These are phyloP conservation scores for Porphyrellus cyaneotinctus DNA, from an alignment of 768 basidiomycete genomes.

Conservation along the genomic window DNA sequence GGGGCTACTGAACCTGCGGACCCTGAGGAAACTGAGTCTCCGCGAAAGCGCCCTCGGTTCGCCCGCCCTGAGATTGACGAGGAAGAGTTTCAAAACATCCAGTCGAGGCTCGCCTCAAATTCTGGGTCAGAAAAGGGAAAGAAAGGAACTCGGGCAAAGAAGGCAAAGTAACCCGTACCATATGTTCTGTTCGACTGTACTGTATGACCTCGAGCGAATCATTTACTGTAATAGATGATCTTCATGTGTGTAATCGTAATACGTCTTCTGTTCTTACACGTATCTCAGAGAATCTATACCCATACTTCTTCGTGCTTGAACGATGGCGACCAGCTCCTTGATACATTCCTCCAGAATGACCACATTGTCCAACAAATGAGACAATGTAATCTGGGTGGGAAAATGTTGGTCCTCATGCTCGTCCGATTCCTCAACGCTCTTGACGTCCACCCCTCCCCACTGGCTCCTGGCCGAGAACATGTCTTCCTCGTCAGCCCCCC, in stretches of 20 bases:
- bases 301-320: slow-evolving; percentile 76
- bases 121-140: slow-evolving; percentile 26
- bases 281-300: slow-evolving; percentile 83
- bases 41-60: slow-evolving; percentile 48
- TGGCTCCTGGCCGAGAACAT: slow-evolving; percentile 52
- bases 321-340: slow-evolving; percentile 85
- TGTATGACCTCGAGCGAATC: not conserved
- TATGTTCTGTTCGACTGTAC: not conserved
- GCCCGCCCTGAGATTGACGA: slow-evolving; percentile 59
- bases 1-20: slow-evolving; percentile 33
- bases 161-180: slow-evolving; percentile 28
- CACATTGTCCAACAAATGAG: slow-evolving; percentile 85
- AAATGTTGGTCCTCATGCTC: slow-evolving; percentile 29
- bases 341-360: slow-evolving; percentile 93
- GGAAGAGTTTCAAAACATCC: slow-evolving; percentile 58
- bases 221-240: not conserved
- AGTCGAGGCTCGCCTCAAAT: slow-evolving; percentile 53
- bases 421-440: slow-evolving; percentile 16
- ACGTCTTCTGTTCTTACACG: slow-evolving; percentile 38
- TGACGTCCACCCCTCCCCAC: slow-evolving; percentile 37
- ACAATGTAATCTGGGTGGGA: slow-evolving; percentile 60
- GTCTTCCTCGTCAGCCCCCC: slow-evolving; percentile 65
- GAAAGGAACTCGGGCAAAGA: slow-evolving; percentile 32
- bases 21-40: slow-evolving; percentile 36
- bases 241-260: slow-evolving; percentile 7